These are phyloP conservation scores for Kurtzmaniella quercitrusa DNA, from an alignment of 1,139 yeast genomes.

Conservation along the genomic window DNA sequence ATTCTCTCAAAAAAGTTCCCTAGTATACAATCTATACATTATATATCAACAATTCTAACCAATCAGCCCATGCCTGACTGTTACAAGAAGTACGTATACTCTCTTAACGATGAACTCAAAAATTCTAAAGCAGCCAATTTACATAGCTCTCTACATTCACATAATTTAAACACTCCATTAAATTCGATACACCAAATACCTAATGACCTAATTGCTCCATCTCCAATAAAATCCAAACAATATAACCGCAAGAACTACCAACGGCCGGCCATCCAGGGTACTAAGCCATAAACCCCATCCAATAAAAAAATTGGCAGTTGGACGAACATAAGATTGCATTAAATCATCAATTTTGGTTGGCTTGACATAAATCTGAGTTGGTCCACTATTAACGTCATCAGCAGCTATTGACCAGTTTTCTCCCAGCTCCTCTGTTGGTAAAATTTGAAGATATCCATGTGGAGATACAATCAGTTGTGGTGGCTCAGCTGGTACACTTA, in stretches of 20 bases:
- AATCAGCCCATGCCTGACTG: too few species aligned
- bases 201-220: too few species aligned
- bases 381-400: conserved; percentile 27
- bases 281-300: conserved; percentile 39
- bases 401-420: conserved; percentile 10
- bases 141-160: too few species aligned
- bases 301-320: conserved; percentile 29
- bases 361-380: conserved; percentile 41
- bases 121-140: too few species aligned
- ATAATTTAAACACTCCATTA: too few species aligned
- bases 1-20: too few species aligned
- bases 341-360: conserved; percentile 38
- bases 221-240: too few species aligned
- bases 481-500: conserved; percentile 39
- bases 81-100: too few species aligned
- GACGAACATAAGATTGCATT: conserved; percentile 26
- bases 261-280: conserved; percentile 36
- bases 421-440: conserved; percentile 25
- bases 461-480: conserved; percentile 40
- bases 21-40: too few species aligned
- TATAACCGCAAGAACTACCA: background rate
- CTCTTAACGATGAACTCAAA: too few species aligned
- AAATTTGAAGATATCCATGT: conserved; percentile 38
- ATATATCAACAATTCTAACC: too few species aligned
- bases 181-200: too few species aligned